Evolutionary conservation across 208 protist genomes (phyloP), one percentile per base, ranked within the genome.

Genomic region (Trypanosoma melophagium): DNA sequence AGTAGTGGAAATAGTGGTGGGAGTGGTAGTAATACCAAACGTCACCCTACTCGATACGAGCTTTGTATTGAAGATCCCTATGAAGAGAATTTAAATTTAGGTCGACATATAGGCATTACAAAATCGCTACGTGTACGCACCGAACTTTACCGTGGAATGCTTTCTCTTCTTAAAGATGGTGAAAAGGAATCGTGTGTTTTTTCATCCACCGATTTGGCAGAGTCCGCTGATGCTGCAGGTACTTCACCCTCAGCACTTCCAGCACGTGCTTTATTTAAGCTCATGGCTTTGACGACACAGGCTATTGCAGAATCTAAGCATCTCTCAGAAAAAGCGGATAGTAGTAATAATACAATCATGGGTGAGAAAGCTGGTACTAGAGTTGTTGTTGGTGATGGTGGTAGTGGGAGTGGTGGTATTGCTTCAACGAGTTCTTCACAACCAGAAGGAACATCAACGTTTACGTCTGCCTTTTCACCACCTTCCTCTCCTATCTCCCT

Each of bases 1-100:
- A 55, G 17, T 51, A 38, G 45, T 54, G 66, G 10, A 74, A 71
- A 25, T 66, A 70, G 44, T 69, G 52, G 25, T 24, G 35, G 52
- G 14, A 28, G 45, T 55, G 49, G 63, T 57, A 55, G 22, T 51
- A 38, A 44, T 54, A 69, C 13, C 73, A 62, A 41, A 66, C 67
- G 53, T 74, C 81, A 79, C 42, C 38, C 72, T 7, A 71, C 62
- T 41, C 85, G 86, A 38, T 97, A 97, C 67, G 69, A 78, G 51
- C 80, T 97, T 50, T 95, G 92, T 69, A 94, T 97, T 53, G 89
- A 97, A 65, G 92, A 96, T 79, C 92, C 90, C 8, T 96, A 97
- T 66, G 92, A 97, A 59, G 79, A 92, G 45, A 94, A 96, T 42
- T 71, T 93, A 17, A 95, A 94, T 66, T 71, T 93, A 2, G 88